Conservation (phyloP, 306 rosid species). For the Mimosa bimucronata region DNA sequence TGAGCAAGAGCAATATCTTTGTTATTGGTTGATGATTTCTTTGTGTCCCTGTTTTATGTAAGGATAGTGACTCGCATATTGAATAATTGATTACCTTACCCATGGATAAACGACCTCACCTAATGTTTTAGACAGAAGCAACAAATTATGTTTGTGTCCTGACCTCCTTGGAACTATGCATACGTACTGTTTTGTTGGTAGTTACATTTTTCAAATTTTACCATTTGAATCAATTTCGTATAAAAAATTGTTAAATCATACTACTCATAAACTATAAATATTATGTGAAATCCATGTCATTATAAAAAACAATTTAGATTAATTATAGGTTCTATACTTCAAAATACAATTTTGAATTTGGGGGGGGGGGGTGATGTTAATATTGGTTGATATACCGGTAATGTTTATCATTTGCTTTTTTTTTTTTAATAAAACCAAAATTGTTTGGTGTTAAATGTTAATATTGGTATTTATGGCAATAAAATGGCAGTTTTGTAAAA, state of each 20-base stretch:
- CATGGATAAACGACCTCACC: background rate
- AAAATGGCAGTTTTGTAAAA: slow-evolving; percentile 7
- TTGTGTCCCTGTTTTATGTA: background rate
- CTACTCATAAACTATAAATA: too few relatives aligned
- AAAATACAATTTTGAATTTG: background rate
- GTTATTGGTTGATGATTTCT: background rate
- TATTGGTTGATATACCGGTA: background rate
- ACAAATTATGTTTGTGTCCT: background rate
- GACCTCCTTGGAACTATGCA: background rate
- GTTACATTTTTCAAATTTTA: background rate
- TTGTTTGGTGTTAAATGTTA: background rate
- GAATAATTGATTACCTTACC: background rate
- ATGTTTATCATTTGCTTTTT: background rate
- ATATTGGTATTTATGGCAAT: background rate
- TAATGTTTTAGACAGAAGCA: background rate
- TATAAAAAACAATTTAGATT: background rate
- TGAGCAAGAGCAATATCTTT: background rate
- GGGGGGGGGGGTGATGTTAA: too few relatives aligned
- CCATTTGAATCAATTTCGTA: background rate
- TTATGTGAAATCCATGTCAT: background rate
- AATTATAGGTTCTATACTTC: background rate
- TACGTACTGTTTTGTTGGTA: background rate
- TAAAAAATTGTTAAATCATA: too few relatives aligned
- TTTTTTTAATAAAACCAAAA: background rate
- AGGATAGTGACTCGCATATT: background rate